Evolutionary conservation across 331 rosid genomes (phyloP), one percentile per base, ranked within the genome.

Genomic region (Telfairia occidentalis): DNA sequence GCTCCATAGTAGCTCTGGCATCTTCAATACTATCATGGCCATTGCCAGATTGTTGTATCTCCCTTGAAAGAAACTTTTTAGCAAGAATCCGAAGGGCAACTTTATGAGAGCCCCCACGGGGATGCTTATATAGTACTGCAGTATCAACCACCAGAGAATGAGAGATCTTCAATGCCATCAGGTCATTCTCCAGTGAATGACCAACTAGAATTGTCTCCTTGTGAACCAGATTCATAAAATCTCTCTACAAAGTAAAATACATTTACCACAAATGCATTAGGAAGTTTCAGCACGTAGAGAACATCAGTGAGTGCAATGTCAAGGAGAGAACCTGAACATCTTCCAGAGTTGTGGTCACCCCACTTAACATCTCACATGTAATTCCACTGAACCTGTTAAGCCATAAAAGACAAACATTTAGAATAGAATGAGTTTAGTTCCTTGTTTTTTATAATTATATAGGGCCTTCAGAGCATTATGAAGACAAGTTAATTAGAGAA

Each of bases 1-100:
- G 85, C 74, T 95, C 96, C 96, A 95, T 63, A 73, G 99, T 82
- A 73, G 99, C 82, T 80, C 90, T 92, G 48, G 99, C 99, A 83
- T 95, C 99, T 83, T 95, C 99, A 77, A 78, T 69, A 83, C 99
- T 95, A 87, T 92, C 96, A 82, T 95, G 99, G 72, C 99, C 99
- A 81, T 81, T 84, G 67, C 70, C 93, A 21, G 96, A 92, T 77
- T 88, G 96, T 37, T 94, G 97, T 79, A 95, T 95, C 85, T 92
- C 99, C 87, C 77, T 79, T 12, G 90, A 88, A 81, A 95, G 96
- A 83, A 84, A 95, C 80, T 71, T 87, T 83, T 79, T 87, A 57
- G 90, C 84, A 78, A 95, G 97, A 85, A 82, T 75, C 81, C 98
- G 86, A 40, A 95, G 86, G 84, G 97, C 96, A 75, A 83, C 59